phyloP scores from a whole-genome alignment of 2,329 filamentous ascomycete genomes.

The Lachnellula occidentalis region DNA sequence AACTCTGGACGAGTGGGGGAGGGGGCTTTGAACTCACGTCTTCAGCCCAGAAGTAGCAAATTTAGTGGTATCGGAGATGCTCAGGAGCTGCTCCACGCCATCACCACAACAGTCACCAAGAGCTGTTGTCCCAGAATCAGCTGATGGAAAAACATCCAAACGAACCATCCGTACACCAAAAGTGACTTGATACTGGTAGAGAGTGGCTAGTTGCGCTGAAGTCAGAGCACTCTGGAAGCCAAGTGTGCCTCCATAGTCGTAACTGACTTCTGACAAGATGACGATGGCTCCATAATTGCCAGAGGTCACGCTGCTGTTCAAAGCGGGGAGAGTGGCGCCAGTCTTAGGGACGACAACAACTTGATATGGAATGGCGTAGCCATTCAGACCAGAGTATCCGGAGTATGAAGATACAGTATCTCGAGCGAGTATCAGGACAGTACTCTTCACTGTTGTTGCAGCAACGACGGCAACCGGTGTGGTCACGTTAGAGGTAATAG shows the following conservation, averaged over 20 bases:
- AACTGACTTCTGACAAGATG: constrained; percentile 27
- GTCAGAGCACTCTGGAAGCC: constrained; percentile 37
- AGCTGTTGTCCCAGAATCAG: constrained; percentile 39
- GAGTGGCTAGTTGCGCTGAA: constrained; percentile 46
- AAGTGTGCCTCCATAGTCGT: constrained; percentile 43
- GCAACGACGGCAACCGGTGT: constrained; percentile 6
- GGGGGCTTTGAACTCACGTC: constrained; percentile 26
- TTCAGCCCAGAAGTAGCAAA: constrained; percentile 52
- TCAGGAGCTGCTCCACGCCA: constrained; percentile 46
- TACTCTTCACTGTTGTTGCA: constrained; percentile 30
- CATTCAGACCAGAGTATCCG: constrained; percentile 49
- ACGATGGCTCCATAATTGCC: constrained; percentile 58
- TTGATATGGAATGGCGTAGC: constrained; percentile 56
- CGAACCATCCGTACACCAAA: constrained; percentile 58
- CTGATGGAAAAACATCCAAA: constrained; percentile 50
- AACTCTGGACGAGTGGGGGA: background rate
- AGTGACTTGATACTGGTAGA: constrained; percentile 51
- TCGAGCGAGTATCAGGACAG: constrained; percentile 51
- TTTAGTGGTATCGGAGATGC: constrained; percentile 46
- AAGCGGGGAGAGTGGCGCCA: constrained; percentile 44
- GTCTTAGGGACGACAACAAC: constrained; percentile 47
- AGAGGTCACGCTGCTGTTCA: constrained; percentile 41
- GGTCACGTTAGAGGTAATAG: background rate
- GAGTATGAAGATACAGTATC: constrained; percentile 44
- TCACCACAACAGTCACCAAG: constrained; percentile 41